A percentile compares a stretch with the other conserved stretches of the same genome.
These are phyloP conservation scores for Gaeumannomyces sp. DNA, from an alignment of 2,329 filamentous ascomycete genomes.

Conservation along the genomic window DNA sequence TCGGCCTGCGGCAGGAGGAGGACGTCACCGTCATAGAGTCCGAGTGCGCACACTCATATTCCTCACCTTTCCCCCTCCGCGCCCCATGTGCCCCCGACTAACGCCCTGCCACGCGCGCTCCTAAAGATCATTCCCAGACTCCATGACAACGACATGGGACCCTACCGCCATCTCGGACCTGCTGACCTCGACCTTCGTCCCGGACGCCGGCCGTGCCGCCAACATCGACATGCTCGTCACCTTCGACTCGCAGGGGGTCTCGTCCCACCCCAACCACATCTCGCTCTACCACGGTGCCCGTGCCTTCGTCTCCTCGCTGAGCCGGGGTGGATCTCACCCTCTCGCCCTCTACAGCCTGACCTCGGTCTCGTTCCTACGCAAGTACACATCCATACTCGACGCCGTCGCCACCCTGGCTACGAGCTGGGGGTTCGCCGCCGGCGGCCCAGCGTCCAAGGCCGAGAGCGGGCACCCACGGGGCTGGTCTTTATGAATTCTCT, in stretches of 20 bases:
- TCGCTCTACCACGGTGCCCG: conserved; percentile 79
- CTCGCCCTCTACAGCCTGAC: conserved; percentile 82
- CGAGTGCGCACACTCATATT: conserved; percentile 38
- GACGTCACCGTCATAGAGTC: conserved; percentile 85
- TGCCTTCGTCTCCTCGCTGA: conserved; percentile 62
- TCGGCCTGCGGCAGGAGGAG: conserved; percentile 68
- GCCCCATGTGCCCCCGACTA: not conserved
- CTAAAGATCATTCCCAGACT: conserved; percentile 69
- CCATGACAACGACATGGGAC: conserved; percentile 78
- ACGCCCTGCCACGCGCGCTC: not conserved
- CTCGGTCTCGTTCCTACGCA: conserved; percentile 65
- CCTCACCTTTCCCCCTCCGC: not conserved
- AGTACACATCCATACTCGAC: conserved; percentile 77
- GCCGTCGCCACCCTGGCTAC: conserved; percentile 58
- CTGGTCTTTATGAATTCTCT: conserved; percentile 61
- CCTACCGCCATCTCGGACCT: conserved; percentile 62
- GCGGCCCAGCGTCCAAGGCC: conserved; percentile 30
- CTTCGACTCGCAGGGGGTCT: conserved; percentile 79
- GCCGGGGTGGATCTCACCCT: conserved; percentile 58
- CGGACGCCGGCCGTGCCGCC: conserved; percentile 47
- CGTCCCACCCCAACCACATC: conserved; percentile 87
- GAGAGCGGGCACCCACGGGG: conserved; percentile 44
- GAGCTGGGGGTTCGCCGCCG: conserved; percentile 27
- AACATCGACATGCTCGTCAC: conserved; percentile 80
- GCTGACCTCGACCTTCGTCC: conserved; percentile 67